These are phyloP conservation scores for Morella rubra DNA, from an alignment of 306 rosid species.

Conservation along the genomic window DNA sequence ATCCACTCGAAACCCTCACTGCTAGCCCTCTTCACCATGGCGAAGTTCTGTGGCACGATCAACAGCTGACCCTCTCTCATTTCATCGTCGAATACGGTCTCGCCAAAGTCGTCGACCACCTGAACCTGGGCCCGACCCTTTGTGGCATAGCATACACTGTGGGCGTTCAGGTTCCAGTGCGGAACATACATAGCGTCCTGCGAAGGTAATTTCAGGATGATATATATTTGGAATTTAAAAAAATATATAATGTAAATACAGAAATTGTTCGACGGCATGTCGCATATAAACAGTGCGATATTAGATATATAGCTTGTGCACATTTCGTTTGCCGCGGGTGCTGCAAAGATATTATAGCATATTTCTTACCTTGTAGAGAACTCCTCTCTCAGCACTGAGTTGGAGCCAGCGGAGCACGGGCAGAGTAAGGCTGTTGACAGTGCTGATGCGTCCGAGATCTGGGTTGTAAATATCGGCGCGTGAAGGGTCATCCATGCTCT, in stretches of 20 bases:
- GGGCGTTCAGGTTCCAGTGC: slow-evolving; percentile 58
- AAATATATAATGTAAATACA: too few species aligned
- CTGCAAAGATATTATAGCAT: too few species aligned
- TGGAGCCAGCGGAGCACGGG: slow-evolving; percentile 35
- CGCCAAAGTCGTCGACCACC: slow-evolving; percentile 54
- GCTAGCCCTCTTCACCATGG: slow-evolving; percentile 33
- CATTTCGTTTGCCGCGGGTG: too few species aligned
- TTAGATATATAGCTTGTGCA: too few species aligned
- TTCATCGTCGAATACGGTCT: slow-evolving; percentile 37
- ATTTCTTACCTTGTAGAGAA: slow-evolving; percentile 32
- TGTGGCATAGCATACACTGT: slow-evolving; percentile 40
- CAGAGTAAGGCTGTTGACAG: slow-evolving; percentile 32
- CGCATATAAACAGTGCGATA: too few species aligned
- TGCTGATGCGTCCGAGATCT: slow-evolving; percentile 37
- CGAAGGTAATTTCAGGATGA: not conserved
- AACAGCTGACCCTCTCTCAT: slow-evolving; percentile 39
- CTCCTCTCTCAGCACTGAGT: slow-evolving; percentile 45
- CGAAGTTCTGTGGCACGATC: slow-evolving; percentile 62
- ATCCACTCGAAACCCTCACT: slow-evolving; percentile 45
- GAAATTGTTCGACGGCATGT: too few species aligned
- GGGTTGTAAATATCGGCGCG: slow-evolving; percentile 43
- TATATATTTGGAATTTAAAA: too few species aligned
- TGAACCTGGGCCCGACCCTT: slow-evolving; percentile 53
- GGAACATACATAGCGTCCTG: slow-evolving; percentile 59
- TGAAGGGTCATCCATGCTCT: slow-evolving; percentile 38